A percentile compares a stretch with the other conserved stretches of the same genome.
These are phyloP conservation scores for Durotheca rogersii DNA, from an alignment of 495 filamentous ascomycete genomes.

Conservation along the genomic window DNA sequence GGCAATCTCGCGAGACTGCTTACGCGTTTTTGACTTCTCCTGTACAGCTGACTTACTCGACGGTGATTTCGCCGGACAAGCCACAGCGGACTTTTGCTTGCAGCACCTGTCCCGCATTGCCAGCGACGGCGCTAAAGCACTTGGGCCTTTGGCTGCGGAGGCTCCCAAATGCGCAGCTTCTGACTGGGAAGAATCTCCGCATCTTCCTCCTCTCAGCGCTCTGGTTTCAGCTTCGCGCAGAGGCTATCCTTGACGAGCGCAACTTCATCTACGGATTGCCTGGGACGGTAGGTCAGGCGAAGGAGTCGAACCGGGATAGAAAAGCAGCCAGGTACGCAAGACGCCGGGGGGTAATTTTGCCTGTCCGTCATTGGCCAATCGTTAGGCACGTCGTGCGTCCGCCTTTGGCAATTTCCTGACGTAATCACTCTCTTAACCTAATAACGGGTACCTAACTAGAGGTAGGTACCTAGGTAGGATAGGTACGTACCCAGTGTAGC, in stretches of 20 bases:
- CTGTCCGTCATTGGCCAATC: too few relatives aligned
- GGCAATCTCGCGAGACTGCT: background rate
- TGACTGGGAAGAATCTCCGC: conserved; percentile 63
- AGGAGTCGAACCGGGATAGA: too few relatives aligned
- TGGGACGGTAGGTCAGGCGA: too few relatives aligned
- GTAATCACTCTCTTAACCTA: too few relatives aligned
- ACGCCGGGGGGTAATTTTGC: too few relatives aligned
- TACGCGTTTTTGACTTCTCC: background rate
- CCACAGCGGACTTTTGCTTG: conserved; percentile 26
- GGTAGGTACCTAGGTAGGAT: too few relatives aligned
- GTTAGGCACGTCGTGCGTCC: too few relatives aligned
- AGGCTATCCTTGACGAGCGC: background rate
- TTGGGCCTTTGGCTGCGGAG: conserved; percentile 9
- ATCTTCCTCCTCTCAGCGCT: conserved; percentile 32
- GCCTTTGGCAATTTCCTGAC: too few relatives aligned
- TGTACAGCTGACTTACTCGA: conserved; percentile 32
- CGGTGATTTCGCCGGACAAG: conserved; percentile 28
- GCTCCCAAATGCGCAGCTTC: conserved; percentile 61
- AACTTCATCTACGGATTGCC: background rate
- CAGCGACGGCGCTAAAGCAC: conserved; percentile 20
- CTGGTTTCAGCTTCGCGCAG: background rate
- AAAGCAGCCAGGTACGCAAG: too few relatives aligned
- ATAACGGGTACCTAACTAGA: too few relatives aligned
- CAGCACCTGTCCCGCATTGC: conserved; percentile 26
- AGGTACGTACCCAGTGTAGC: too few relatives aligned